Conservation (phyloP, 75 land plant species). For the Gnetum montanum region DNA sequence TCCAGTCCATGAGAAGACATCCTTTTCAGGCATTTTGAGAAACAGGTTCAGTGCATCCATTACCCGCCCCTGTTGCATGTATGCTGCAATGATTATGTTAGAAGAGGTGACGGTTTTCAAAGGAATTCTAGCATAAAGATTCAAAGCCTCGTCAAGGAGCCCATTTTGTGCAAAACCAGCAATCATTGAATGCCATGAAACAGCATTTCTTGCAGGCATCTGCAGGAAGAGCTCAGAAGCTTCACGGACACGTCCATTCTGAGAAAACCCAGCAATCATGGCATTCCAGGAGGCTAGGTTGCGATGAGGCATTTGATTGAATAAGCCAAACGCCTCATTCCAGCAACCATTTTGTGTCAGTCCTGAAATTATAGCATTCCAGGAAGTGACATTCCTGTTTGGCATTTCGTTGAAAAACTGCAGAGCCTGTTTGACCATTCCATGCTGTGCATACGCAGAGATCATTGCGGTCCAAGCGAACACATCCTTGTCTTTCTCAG, state of each 20-base stretch:
- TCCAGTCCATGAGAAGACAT: constrained; percentile 7
- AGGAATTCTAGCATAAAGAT: too few relatives aligned
- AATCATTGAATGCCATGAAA: constrained; percentile 18
- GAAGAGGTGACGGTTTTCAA: too few relatives aligned
- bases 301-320: constrained; percentile 13
- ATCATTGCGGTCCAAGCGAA: constrained; percentile 5
- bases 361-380: constrained; percentile 17
- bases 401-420: constrained; percentile 11
- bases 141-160: not conserved
- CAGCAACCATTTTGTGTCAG: constrained; percentile 3
- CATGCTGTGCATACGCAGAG: constrained; percentile 13
- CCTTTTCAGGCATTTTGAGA: not conserved
- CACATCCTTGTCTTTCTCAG: too few relatives aligned
- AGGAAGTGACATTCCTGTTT: constrained; percentile 11
- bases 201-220: constrained; percentile 18
- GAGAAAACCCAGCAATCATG: constrained; percentile 9
- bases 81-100: not conserved
- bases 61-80: not conserved
- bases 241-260: not conserved
- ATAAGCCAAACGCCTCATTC: constrained; percentile 9
- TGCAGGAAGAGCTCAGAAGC: constrained; percentile 12
- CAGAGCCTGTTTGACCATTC: constrained; percentile 6
- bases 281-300: constrained; percentile 20
- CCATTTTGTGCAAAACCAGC: constrained; percentile 14
- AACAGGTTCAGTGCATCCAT: not conserved